phyloP scores from a whole-genome alignment of 1,284 basidiomycete genomes.

The Cutaneotrichosporon sp. region DNA sequence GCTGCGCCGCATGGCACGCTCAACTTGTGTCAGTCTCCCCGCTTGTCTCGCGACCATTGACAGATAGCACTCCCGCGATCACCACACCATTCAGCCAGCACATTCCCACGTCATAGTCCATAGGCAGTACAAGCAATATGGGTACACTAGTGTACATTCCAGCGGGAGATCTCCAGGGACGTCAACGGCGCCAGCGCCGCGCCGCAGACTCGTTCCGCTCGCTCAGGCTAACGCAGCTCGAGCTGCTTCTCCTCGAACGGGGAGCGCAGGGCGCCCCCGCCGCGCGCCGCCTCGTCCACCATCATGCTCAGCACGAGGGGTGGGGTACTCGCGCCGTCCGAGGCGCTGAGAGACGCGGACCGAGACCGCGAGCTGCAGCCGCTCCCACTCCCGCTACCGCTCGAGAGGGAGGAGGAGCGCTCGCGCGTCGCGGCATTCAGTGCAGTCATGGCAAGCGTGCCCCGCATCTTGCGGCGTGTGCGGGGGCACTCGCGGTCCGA shows the following conservation, averaged over 20 bases:
- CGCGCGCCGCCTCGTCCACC: constrained; percentile 10
- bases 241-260: constrained; percentile 44
- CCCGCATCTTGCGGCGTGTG: not conserved
- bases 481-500: constrained; percentile 15
- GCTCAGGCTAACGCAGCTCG: constrained; percentile 2
- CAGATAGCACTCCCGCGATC: too few relatives aligned
- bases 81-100: too few relatives aligned
- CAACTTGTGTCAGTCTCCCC: too few relatives aligned
- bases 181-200: not conserved
- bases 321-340: not conserved
- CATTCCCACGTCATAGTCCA: too few relatives aligned
- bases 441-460: constrained; percentile 18
- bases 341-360: not conserved
- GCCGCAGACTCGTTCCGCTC: too few relatives aligned
- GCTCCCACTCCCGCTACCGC: not conserved
- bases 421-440: constrained; percentile 1
- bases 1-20: too few relatives aligned
- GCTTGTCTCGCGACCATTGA: too few relatives aligned
- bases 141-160: not conserved
- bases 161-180: not conserved
- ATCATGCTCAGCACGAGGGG: constrained; percentile 14
- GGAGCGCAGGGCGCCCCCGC: constrained; percentile 30
- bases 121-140: not conserved
- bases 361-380: not conserved
- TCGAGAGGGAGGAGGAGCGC: not conserved